A percentile compares a stretch with the other conserved stretches of the same genome.
Evolutionary conservation across 257 asterid species (phyloP).

Genomic region (Catharanthus roseus): DNA sequence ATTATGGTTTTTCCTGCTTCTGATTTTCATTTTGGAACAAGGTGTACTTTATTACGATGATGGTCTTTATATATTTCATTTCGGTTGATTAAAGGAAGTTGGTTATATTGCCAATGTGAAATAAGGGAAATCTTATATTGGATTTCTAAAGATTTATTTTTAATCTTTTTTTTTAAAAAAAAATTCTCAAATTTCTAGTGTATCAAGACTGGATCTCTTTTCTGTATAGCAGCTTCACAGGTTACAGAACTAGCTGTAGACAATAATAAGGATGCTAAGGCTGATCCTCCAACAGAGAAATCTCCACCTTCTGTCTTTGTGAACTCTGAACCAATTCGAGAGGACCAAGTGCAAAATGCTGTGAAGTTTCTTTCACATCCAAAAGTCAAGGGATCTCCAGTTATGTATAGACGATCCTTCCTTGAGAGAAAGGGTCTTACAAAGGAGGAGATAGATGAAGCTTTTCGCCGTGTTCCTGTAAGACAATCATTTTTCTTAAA

Average conservation of each 20-base stretch:
- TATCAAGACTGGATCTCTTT: constrained; percentile 14
- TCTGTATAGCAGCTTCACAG: constrained; percentile 42
- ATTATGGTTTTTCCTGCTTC: not conserved
- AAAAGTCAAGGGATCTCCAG: constrained; percentile 91
- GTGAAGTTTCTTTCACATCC: constrained; percentile 97
- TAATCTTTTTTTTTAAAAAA: constrained; percentile 4
- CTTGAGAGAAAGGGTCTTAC: constrained; percentile 99
- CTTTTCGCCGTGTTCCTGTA: constrained; percentile 95
- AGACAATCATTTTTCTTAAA: constrained; percentile 16
- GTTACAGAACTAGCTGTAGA: constrained; percentile 28
- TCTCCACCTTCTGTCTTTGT: constrained; percentile 78
- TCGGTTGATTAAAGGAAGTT: not conserved
- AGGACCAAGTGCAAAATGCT: constrained; percentile 93
- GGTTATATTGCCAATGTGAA: not conserved
- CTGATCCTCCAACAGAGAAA: constrained; percentile 47
- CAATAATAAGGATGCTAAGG: constrained; percentile 32
- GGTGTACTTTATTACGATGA: not conserved
- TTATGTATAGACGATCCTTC: constrained; percentile 88
- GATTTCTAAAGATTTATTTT: constrained; percentile 1
- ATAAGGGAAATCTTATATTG: not conserved
- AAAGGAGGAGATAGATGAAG: constrained; percentile 97
- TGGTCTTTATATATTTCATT: not conserved
- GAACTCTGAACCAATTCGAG: constrained; percentile 92
- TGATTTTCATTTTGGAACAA: not conserved
- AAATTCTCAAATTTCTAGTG: not conserved